phyloP scores from a whole-genome alignment of 192 early-diverging fungal species.

The Coemansia brasiliensis region DNA sequence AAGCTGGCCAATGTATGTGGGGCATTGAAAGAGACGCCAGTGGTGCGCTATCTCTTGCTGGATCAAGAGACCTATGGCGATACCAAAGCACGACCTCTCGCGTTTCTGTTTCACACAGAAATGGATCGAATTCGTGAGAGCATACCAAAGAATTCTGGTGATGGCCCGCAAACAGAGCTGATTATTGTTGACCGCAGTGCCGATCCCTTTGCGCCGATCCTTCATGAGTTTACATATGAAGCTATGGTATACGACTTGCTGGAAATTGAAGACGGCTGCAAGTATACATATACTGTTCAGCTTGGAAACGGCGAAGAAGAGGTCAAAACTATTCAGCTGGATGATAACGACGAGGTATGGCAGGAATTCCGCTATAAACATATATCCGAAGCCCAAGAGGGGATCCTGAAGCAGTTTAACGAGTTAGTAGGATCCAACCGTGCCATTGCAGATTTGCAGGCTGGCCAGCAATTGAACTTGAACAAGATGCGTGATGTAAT shows the following conservation, averaged over 20 bases:
- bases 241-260: constrained; percentile 96
- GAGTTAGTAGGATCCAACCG: constrained; percentile 48
- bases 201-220: constrained; percentile 84
- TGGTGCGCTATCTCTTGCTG: constrained; percentile 88
- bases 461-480: constrained; percentile 39
- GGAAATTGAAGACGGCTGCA: constrained; percentile 50
- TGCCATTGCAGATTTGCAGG: constrained; percentile 39
- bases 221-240: constrained; percentile 99
- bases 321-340: constrained; percentile 39
- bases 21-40: constrained; percentile 86
- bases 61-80: constrained; percentile 63
- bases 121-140: constrained; percentile 77
- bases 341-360: constrained; percentile 56
- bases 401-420: constrained; percentile 47
- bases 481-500: constrained; percentile 52
- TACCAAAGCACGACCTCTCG: constrained; percentile 75
- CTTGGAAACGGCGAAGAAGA: constrained; percentile 45
- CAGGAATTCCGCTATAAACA: constrained; percentile 58
- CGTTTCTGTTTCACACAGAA: constrained; percentile 78
- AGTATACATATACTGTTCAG: constrained; percentile 44
- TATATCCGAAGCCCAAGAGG: constrained; percentile 56
- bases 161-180: constrained; percentile 67
- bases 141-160: constrained; percentile 59
- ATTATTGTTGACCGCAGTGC: constrained; percentile 90
- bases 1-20: constrained; percentile 86